phyloP scores from a whole-genome alignment of 2,329 filamentous ascomycete genomes.

The Proliferodiscus dingleyae region DNA sequence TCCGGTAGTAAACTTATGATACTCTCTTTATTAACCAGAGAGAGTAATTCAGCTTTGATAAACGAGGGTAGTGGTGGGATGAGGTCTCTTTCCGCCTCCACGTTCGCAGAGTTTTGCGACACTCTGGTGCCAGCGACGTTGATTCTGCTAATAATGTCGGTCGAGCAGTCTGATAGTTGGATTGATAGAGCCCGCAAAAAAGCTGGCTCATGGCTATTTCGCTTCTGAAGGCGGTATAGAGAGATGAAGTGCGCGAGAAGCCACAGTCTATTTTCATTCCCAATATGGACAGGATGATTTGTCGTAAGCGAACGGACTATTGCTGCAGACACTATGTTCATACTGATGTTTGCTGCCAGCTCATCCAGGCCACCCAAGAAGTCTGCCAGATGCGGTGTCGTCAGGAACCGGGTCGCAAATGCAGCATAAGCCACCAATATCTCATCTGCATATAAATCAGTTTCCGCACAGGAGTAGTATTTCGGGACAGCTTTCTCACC shows the following conservation, averaged over 20 bases:
- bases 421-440: constrained; percentile 23
- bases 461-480: neutral
- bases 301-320: constrained; percentile 22
- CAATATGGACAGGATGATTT: constrained; percentile 18
- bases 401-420: constrained; percentile 29
- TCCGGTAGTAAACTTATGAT: constrained; percentile 48
- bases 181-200: constrained; percentile 50
- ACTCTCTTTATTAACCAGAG: constrained; percentile 69
- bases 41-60: constrained; percentile 60
- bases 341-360: constrained; percentile 22
- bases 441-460: constrained; percentile 17
- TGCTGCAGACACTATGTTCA: constrained; percentile 25
- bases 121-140: constrained; percentile 41
- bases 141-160: constrained; percentile 46
- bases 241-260: constrained; percentile 64
- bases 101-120: constrained; percentile 21
- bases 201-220: constrained; percentile 33
- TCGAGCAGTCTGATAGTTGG: constrained; percentile 47
- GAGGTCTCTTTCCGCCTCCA: constrained; percentile 18
- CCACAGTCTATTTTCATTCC: constrained; percentile 47
- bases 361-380: constrained; percentile 21
- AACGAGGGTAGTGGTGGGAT: constrained; percentile 45
- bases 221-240: constrained; percentile 40
- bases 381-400: constrained; percentile 25
- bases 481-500: constrained; percentile 10